Evolutionary conservation across 495 filamentous ascomycete genomes (phyloP), one percentile per base, ranked within the genome.

Genomic region (Talaromyces adpressus): DNA sequence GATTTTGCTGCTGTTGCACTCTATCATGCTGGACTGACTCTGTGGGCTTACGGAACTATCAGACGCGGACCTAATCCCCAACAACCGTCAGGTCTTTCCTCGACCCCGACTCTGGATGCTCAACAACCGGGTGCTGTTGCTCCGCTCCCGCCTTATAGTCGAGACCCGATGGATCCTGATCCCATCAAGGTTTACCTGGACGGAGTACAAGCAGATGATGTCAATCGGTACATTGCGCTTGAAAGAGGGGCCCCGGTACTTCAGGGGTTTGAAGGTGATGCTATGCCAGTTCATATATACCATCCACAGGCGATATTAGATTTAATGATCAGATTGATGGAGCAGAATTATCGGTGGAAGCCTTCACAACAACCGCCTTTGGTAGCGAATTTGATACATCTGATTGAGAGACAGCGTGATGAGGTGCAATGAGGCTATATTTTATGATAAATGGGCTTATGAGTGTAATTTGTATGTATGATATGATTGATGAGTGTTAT

Each of bases 21-120:
- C 0, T 87, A 85, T 64, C 82, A 88, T 66, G 85, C 84, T 2
- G 78, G 79, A 39, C 67, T 88, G 34, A 81, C 80, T 4, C 73
- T 89, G 36, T 89, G 87, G 87, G 80, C 79, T 0, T 87, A 84
- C 61, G 82, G 82, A 29, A 75, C 85, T 0, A 72, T 84, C 8
- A 71, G 67, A 36, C 72, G 69, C 32, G 76, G 74, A 16, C 70
- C 69, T 25, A 63, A 66, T 51, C 6, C 16, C 6, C 22, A 29
- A 14, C 52, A 27, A 56, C 0, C 27, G 58, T 63, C 0, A 69
- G 69, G 56, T 66, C 70, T 22, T 56, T 64, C 12, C 71, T 53
- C 59, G 65, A 59, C 25, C 66, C 66, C 1, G 18, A 62, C 7
- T 58, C 45, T 36, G 27, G 63, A 29, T 9, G 16, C 6, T 3